Base-by-base conservation (phyloP, 164 flowering plant species). In the Echeveria elegans region DNA sequence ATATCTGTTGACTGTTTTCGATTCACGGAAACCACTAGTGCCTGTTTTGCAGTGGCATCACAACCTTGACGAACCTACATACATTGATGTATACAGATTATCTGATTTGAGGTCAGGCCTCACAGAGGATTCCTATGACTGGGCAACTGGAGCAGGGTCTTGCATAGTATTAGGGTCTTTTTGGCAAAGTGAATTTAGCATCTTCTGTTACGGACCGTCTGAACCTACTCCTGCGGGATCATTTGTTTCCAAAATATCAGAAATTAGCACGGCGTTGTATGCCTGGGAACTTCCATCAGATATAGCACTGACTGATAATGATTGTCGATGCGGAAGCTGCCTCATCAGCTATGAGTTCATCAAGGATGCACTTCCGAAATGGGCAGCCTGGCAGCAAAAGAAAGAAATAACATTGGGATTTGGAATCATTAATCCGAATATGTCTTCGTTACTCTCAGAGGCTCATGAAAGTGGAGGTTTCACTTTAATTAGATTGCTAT, bases 21-120 rank as follows among this genome's bases (percentile, higher is more conserved):
- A 94, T 79, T 76, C 74, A n/a, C 77, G 95, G 40, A 81, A 75
- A 71, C 88, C 96, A 9, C 60, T 78, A 71, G 68, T 43, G 70
- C 96, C 97, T 6, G 68, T 88, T 60, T 73, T 94, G 76, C 81
- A 77, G 24, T 94, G 98, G 98, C 74, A 67, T 26, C 98, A 90
- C 72, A 66, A 67, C 65, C 76, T 90, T 71, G 72, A 76, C 43
- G 70, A 73, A 21, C 97, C 92, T 7, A 31, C 71, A 59, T 80
- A 78, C 52, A 59, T 89, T 59, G 67, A 73, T 29, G 82, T 83
- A n/a, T 77, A 73, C 31, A 77, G 72, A 38, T 76, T 93, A 77
- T 85, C 88, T 3, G 81, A 83, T 18, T 67, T 93, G 66, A 84
- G 97, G 76, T 76, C 83, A 18, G 36, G 69, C 3, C 30, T 76